Conservation (phyloP, 495 filamentous ascomycete genomes). For the Talaromyces trachyspermus region DNA sequence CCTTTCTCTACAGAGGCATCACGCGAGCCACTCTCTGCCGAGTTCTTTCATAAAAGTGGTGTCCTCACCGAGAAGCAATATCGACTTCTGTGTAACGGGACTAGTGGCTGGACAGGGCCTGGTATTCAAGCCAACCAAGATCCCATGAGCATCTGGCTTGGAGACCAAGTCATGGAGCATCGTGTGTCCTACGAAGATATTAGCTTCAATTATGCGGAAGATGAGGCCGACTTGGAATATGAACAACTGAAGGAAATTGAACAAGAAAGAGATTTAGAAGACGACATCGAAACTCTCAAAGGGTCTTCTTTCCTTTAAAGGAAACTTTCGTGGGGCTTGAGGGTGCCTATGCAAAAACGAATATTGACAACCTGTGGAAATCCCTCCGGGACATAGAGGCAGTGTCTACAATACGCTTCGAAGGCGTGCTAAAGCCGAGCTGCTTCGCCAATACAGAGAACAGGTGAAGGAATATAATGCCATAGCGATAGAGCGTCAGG, state of each 20-base stretch:
- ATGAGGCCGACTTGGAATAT: constrained; percentile 58
- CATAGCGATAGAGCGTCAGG: constrained; percentile 30
- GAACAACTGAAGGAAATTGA: constrained; percentile 61
- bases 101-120: constrained; percentile 41
- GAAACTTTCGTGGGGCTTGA: constrained; percentile 39
- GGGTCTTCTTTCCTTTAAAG: constrained; percentile 40
- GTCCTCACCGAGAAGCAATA: constrained; percentile 57
- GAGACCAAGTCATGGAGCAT: constrained; percentile 36
- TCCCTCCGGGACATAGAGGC: constrained; percentile 45
- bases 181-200: constrained; percentile 30
- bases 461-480: constrained; percentile 35
- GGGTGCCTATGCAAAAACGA: neutral
- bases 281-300: constrained; percentile 47
- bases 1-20: constrained; percentile 29
- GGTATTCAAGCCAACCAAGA: constrained; percentile 28
- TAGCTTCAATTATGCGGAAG: constrained; percentile 43
- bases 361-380: constrained; percentile 48
- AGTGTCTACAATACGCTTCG: constrained; percentile 53
- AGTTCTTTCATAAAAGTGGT: constrained; percentile 36
- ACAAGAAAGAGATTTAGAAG: constrained; percentile 47
- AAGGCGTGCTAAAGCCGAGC: constrained; percentile 29
- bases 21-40: constrained; percentile 15
- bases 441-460: constrained; percentile 35
- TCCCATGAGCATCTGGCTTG: constrained; percentile 57
- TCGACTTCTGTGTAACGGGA: constrained; percentile 50